Percentiles rank a stretch among this genome's conserved stretches.
Conservation (phyloP, 2,329 filamentous ascomycete species). For the Colletotrichum abscissum region DNA sequence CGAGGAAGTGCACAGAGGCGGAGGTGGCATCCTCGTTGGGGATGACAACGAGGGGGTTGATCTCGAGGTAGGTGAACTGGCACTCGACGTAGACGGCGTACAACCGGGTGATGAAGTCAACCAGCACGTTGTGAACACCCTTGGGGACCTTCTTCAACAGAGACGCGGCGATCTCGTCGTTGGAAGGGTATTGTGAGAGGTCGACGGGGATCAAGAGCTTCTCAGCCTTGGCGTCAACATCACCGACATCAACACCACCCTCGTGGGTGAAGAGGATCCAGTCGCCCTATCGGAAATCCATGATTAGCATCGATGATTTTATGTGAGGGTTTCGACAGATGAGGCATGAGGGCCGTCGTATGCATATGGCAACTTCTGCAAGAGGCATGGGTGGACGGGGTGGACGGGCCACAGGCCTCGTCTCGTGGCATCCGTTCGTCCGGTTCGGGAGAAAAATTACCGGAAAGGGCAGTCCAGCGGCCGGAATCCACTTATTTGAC, state of each 20-base stretch:
- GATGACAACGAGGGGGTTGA: conserved; percentile 98
- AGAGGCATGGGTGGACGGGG: conserved; percentile 24
- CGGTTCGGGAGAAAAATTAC: conserved; percentile 45
- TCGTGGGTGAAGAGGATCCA: conserved; percentile 99
- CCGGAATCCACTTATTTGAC: conserved; percentile 36
- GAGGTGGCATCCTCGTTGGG: conserved; percentile 93
- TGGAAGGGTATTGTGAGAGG: conserved; percentile 93
- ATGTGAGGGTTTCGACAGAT: neutral
- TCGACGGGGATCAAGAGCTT: conserved; percentile 98
- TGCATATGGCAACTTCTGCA: conserved; percentile 16
- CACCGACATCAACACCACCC: conserved; percentile 98
- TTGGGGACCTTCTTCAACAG: conserved; percentile 94
- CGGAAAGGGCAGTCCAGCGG: conserved; percentile 34
- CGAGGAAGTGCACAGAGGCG: conserved; percentile 96
- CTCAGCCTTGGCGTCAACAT: conserved; percentile 98
- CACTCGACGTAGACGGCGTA: conserved; percentile 99
- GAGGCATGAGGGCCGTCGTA: neutral
- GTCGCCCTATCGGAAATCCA: conserved; percentile 76
- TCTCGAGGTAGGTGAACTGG: conserved; percentile 99
- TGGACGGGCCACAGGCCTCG: conserved; percentile 34
- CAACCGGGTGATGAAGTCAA: conserved; percentile 98
- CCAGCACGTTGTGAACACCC: conserved; percentile 96
- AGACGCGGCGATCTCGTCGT: conserved; percentile 87
- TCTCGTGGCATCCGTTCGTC: conserved; percentile 53
- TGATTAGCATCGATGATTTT: conserved; percentile 21